phyloP scores from a whole-genome alignment of 495 filamentous ascomycete genomes.

The Thermothielavioides terrestris region DNA sequence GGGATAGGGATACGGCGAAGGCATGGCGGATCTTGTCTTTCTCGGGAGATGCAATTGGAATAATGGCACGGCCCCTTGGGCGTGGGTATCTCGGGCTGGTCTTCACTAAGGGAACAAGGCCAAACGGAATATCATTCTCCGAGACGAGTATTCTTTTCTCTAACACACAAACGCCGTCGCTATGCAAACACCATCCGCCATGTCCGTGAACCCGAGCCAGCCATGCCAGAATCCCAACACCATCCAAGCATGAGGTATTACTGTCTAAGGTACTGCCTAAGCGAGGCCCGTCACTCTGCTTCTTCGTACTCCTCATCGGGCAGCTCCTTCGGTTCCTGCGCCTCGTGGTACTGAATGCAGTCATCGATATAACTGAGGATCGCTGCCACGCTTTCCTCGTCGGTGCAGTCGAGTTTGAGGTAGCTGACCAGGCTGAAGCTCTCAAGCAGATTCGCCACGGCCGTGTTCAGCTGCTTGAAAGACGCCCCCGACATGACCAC shows the following conservation, averaged over 20 bases:
- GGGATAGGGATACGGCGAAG: no score
- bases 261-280: neutral
- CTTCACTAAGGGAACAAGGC: no score
- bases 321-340: constrained; percentile 86
- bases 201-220: neutral
- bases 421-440: constrained; percentile 98
- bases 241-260: neutral
- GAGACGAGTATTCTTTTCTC: constrained; percentile 1
- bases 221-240: neutral
- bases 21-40: no score
- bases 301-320: constrained; percentile 62
- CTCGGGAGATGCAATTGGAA: no score
- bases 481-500: constrained; percentile 69
- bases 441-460: constrained; percentile 84
- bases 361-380: constrained; percentile 98
- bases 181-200: constrained; percentile 30
- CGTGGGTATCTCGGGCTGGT: no score
- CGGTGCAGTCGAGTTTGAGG: constrained; percentile 76
- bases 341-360: constrained; percentile 90
- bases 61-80: no score
- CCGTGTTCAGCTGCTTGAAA: constrained; percentile 70
- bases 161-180: constrained; percentile 48
- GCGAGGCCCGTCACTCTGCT: constrained; percentile 34
- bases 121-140: neutral
- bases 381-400: constrained; percentile 85